A percentile compares a stretch with the other conserved stretches of the same genome.
Conservation (phyloP, 2,329 filamentous ascomycete species). For the Sporothrix schenckii region DNA sequence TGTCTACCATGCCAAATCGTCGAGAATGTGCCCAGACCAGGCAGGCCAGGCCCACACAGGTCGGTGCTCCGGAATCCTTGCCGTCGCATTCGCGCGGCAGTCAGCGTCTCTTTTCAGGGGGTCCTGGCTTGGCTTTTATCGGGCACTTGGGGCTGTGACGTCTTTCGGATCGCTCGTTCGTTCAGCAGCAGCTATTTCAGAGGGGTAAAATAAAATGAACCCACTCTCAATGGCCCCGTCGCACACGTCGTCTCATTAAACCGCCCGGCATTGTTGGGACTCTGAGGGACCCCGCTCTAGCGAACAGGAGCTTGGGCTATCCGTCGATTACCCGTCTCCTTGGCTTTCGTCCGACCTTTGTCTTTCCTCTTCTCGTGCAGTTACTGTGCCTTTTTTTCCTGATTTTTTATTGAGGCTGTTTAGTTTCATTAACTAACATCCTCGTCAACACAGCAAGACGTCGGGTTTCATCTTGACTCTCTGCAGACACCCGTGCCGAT, state of each 20-base stretch:
- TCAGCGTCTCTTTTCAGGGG: conserved; percentile 6
- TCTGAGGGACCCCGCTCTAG: conserved; percentile 17
- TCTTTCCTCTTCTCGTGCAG: not conserved
- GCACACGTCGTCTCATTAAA: conserved; percentile 27
- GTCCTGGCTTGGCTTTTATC: conserved; percentile 9
- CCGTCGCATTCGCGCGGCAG: conserved; percentile 20
- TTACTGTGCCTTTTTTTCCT: not conserved
- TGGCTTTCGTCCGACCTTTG: conserved; percentile 2
- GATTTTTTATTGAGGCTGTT: not conserved
- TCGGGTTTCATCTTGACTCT: not conserved
- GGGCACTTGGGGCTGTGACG: conserved; percentile 16
- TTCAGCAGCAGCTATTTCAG: not conserved
- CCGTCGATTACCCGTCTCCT: not conserved
- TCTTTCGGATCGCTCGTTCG: not conserved
- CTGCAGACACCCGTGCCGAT: conserved; percentile 16
- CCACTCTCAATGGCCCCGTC: conserved; percentile 6
- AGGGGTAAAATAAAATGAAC: not conserved
- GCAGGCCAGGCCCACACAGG: not conserved
- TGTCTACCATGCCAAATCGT: not conserved
- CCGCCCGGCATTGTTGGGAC: conserved; percentile 25
- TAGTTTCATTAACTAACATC: not conserved
- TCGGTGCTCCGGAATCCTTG: conserved; percentile 3
- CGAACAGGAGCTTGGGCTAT: conserved; percentile 1
- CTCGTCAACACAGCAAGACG: conserved; percentile 8
- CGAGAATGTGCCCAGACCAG: not conserved